phyloP scores from a whole-genome alignment of 2,329 filamentous ascomycete genomes.

The Teratosphaeria nubilosa region DNA sequence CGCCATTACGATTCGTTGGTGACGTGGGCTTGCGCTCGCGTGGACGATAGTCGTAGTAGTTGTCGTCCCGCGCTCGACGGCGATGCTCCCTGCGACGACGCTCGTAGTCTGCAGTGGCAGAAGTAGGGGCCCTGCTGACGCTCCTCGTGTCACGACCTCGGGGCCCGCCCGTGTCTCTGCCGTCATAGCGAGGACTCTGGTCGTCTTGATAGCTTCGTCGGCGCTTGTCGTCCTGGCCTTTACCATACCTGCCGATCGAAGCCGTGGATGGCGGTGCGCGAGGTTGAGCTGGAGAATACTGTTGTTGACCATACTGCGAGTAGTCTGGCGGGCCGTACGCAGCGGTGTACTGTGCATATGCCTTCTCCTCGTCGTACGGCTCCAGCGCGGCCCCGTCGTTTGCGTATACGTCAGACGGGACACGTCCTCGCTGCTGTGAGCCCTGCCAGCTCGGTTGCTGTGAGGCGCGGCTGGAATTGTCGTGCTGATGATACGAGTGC shows the following conservation, averaged over 20 bases:
- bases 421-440: not conserved
- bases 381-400: constrained; percentile 9
- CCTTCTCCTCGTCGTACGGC: constrained; percentile 20
- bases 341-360: constrained; percentile 14
- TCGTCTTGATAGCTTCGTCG: not conserved
- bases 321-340: constrained; percentile 9
- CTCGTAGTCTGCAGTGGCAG: constrained; percentile 3
- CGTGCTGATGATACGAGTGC: constrained; percentile 1
- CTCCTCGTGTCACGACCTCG: not conserved
- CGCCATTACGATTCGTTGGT: not conserved
- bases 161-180: not conserved
- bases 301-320: not conserved
- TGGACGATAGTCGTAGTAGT: constrained; percentile 4
- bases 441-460: not conserved
- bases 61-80: not conserved
- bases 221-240: not conserved
- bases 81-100: constrained; percentile 5
- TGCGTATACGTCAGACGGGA: constrained; percentile 6
- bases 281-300: not conserved
- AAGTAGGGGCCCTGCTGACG: not conserved
- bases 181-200: not conserved
- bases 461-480: not conserved
- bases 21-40: not conserved
- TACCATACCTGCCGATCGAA: not conserved
- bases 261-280: not conserved